These are phyloP conservation scores for Podospora australis DNA, from an alignment of 495 filamentous ascomycete species.

Conservation along the genomic window DNA sequence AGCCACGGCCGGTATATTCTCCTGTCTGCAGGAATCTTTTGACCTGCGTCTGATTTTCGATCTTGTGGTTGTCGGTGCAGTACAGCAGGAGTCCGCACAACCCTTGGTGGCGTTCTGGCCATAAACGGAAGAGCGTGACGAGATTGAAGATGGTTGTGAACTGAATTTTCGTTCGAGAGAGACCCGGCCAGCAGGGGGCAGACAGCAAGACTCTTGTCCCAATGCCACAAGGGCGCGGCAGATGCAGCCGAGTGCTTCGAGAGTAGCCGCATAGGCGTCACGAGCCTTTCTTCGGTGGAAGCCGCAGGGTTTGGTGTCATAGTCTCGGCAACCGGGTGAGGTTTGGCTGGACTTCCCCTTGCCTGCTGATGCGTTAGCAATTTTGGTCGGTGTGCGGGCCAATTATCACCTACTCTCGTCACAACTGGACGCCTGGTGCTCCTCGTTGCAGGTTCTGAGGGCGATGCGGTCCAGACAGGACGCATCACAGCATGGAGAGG, in stretches of 20 bases:
- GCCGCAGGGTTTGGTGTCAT: conserved; percentile 22
- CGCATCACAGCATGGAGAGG: conserved; percentile 26
- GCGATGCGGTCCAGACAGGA: conserved; percentile 46
- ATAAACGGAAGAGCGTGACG: background rate
- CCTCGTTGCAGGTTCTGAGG: conserved; percentile 28
- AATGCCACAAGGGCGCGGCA: conserved; percentile 48
- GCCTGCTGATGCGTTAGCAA: too few relatives aligned
- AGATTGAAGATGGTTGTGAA: conserved; percentile 2
- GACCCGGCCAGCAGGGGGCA: conserved; percentile 12
- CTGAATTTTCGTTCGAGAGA: conserved; percentile 21
- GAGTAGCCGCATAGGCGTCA: conserved; percentile 32
- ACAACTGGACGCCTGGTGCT: conserved; percentile 14
- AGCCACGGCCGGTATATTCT: too few relatives aligned
- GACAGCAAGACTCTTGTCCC: conserved; percentile 48
- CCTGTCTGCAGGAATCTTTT: background rate
- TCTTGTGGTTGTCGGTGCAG: too few relatives aligned
- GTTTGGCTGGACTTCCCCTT: too few relatives aligned
- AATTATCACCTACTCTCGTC: too few relatives aligned
- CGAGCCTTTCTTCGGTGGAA: conserved; percentile 28
- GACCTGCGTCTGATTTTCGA: background rate
- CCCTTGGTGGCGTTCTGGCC: background rate
- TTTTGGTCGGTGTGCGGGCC: too few relatives aligned
- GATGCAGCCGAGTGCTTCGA: conserved; percentile 48
- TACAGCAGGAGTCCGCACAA: background rate
- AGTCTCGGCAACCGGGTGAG: conserved; percentile 14